These are phyloP conservation scores for Nakaseomyces delphensis DNA, from an alignment of 1,139 yeast genomes.

Conservation along the genomic window DNA sequence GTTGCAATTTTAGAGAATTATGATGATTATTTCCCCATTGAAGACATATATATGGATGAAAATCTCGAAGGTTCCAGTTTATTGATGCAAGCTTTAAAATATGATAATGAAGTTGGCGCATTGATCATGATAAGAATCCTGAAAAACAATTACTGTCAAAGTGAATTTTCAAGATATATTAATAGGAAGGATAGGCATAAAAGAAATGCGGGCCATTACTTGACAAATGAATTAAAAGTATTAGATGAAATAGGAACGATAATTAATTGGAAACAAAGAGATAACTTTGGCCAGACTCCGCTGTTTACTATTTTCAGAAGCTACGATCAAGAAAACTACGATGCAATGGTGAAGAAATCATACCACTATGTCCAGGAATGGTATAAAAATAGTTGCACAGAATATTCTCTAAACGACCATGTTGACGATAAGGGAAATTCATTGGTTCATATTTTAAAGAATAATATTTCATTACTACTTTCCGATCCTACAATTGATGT, in stretches of 20 bases:
- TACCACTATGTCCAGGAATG: conserved; percentile 40
- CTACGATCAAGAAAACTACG: conserved; percentile 68
- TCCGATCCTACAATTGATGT: conserved; percentile 41
- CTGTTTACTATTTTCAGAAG: conserved; percentile 66
- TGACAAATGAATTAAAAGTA: conserved; percentile 50
- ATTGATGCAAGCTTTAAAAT: conserved; percentile 51
- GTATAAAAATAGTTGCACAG: conserved; percentile 30
- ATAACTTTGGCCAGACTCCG: conserved; percentile 68
- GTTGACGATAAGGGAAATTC: conserved; percentile 68
- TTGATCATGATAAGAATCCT: conserved; percentile 43
- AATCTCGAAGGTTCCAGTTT: conserved; percentile 48
- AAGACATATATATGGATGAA: conserved; percentile 58
- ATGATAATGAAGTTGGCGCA: conserved; percentile 44
- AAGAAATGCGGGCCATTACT: conserved; percentile 65
- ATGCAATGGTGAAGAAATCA: conserved; percentile 40
- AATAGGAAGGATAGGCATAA: conserved; percentile 41
- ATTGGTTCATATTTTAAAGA: conserved; percentile 57
- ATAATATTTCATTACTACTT: conserved; percentile 39
- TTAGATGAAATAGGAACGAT: conserved; percentile 48
- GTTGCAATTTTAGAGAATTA: conserved; percentile 38
- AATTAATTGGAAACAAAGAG: conserved; percentile 66
- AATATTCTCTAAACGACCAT: conserved; percentile 48
- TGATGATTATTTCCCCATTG: conserved; percentile 47
- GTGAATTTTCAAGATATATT: conserved; percentile 44
- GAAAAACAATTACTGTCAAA: conserved; percentile 35